Conservation (phyloP, 2,329 filamentous ascomycete species). For the Fusarium nanum region DNA sequence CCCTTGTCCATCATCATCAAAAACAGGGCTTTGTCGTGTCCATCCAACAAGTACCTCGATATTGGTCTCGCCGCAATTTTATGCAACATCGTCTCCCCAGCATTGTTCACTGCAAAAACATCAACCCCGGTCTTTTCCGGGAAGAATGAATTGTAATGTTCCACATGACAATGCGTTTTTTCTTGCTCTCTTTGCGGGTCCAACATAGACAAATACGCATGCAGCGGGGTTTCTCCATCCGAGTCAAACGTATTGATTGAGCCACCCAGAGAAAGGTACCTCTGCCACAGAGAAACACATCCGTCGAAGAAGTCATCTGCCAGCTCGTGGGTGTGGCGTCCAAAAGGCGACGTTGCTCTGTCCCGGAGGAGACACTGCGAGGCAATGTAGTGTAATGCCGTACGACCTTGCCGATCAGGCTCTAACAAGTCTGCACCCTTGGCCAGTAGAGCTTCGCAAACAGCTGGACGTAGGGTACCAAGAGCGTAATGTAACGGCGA, state of each 20-base stretch:
- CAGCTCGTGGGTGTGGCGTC: neutral
- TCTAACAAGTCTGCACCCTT: constrained; percentile 30
- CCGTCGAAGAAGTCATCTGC: constrained; percentile 7
- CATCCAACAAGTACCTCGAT: rapidly evolving
- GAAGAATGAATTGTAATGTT: constrained; percentile 30
- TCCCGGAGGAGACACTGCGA: constrained; percentile 10
- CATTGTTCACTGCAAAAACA: constrained; percentile 22
- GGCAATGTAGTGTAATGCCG: constrained; percentile 35
- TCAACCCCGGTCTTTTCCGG: constrained; percentile 23
- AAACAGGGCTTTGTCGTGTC: constrained; percentile 35
- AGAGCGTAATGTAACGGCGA: constrained; percentile 33
- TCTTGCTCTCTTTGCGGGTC: neutral
- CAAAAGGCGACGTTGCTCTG: neutral
- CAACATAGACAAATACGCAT: constrained; percentile 14
- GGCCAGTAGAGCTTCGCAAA: constrained; percentile 30
- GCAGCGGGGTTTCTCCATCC: constrained; percentile 31
- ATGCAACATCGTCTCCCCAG: constrained; percentile 37
- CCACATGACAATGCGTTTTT: constrained; percentile 15
- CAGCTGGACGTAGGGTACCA: constrained; percentile 11
- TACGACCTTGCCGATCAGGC: constrained; percentile 22
- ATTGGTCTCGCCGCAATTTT: constrained; percentile 7
- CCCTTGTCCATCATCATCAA: constrained; percentile 31
- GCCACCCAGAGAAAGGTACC: constrained; percentile 6
- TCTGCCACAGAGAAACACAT: constrained; percentile 26
- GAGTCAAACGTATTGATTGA: constrained; percentile 30